These are phyloP conservation scores for Eucalyptus virginea DNA, from an alignment of 345 rosid species.

Conservation along the genomic window DNA sequence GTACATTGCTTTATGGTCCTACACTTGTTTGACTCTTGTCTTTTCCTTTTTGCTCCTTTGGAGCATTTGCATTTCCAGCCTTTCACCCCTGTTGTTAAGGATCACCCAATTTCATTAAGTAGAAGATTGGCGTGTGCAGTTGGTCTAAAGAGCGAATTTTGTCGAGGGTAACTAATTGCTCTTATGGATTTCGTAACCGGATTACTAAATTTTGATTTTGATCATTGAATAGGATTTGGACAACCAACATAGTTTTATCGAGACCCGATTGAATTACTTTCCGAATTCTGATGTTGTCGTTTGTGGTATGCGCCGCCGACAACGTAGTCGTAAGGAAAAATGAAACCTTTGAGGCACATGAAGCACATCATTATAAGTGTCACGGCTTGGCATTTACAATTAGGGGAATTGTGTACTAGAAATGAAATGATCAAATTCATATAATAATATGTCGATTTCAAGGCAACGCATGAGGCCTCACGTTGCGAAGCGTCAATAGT, in stretches of 20 bases:
- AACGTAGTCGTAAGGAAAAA: not conserved
- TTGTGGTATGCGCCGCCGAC: rapidly evolving
- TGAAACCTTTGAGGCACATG: not conserved
- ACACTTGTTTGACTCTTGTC: not conserved
- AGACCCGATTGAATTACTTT: not conserved
- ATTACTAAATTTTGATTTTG: not conserved
- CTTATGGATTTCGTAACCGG: not conserved
- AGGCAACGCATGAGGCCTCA: not conserved
- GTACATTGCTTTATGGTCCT: not conserved
- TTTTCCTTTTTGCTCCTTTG: not conserved
- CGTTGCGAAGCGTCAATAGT: not conserved
- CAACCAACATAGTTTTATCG: not conserved
- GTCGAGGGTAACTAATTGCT: not conserved
- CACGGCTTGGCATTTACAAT: not conserved
- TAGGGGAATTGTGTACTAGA: not conserved
- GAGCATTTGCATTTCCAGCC: not conserved
- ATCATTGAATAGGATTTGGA: not conserved
- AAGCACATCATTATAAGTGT: not conserved
- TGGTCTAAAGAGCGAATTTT: not conserved
- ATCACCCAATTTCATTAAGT: not conserved
- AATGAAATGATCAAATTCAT: not conserved
- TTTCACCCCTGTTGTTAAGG: not conserved
- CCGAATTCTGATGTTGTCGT: not conserved
- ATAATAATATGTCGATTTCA: not conserved
- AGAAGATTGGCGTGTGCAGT: not conserved